Conservation (phyloP, 140 eudicot genomes). For the Anethum foeniculum region DNA sequence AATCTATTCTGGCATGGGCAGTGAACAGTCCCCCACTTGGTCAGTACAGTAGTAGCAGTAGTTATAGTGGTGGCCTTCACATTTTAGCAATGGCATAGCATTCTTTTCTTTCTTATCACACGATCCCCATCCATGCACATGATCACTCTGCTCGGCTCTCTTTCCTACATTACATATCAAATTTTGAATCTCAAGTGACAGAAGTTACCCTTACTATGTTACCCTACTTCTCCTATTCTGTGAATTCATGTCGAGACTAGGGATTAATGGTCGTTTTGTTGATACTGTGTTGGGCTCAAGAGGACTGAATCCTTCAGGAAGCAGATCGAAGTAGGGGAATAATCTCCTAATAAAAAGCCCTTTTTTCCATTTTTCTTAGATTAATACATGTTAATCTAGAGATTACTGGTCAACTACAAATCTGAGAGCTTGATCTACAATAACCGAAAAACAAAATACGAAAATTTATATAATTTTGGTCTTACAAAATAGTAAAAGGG, state of each 20-base stretch:
- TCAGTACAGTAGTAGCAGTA: neutral
- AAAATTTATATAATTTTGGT: neutral
- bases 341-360: neutral
- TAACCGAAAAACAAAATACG: neutral
- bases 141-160: neutral
- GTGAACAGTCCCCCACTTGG: conserved; percentile 20
- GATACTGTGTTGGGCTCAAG: too few relatives aligned
- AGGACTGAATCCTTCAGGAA: neutral
- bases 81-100: conserved; percentile 2
- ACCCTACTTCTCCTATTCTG: neutral
- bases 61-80: conserved; percentile 7
- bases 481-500: neutral
- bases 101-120: conserved; percentile 6
- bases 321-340: neutral
- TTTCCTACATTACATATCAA: neutral
- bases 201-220: neutral
- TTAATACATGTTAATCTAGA: neutral
- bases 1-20: neutral
- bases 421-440: neutral
- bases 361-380: neutral
- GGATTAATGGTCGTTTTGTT: neutral
- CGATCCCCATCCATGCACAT: neutral
- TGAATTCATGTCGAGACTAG: too few relatives aligned
- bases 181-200: neutral
- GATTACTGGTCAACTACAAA: neutral